These are phyloP conservation scores for Pseudogymnoascus sp. DNA, from an alignment of 2,329 filamentous ascomycete species.

Conservation along the genomic window DNA sequence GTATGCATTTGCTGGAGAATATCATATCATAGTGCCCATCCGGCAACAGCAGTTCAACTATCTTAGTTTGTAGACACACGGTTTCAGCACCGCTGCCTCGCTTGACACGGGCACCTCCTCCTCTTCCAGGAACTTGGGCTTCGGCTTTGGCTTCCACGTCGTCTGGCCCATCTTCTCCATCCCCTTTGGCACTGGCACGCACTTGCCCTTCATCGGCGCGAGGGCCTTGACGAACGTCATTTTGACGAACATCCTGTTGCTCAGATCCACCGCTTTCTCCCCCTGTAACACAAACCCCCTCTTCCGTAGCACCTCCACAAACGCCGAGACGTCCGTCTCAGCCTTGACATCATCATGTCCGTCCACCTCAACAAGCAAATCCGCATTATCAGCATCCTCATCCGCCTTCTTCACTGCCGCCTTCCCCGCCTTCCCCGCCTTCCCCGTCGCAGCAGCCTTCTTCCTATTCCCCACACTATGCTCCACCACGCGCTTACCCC, in stretches of 20 bases:
- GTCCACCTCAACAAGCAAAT: conserved; percentile 64
- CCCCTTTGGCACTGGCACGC: conserved; percentile 38
- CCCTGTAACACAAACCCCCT: conserved; percentile 79
- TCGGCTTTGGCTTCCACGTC: conserved; percentile 62
- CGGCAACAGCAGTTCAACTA: conserved; percentile 14
- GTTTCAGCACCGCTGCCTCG: conserved; percentile 68
- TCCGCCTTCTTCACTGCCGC: conserved; percentile 33
- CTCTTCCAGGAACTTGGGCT: conserved; percentile 66
- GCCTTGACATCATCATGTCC: conserved; percentile 54
- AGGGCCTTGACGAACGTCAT: conserved; percentile 91
- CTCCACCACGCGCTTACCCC: conserved; percentile 42
- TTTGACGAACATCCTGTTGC: conserved; percentile 97
- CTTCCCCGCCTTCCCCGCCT: conserved; percentile 34
- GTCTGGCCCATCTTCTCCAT: conserved; percentile 50
- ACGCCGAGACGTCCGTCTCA: conserved; percentile 80
- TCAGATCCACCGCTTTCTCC: conserved; percentile 64
- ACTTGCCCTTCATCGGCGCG: conserved; percentile 67
- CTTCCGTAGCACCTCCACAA: conserved; percentile 72
- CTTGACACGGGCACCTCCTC: conserved; percentile 55
- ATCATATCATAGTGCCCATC: conserved; percentile 1
- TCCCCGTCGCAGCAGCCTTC: conserved; percentile 31
- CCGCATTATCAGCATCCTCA: conserved; percentile 42
- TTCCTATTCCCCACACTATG: conserved; percentile 67
- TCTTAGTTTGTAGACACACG: conserved; percentile 90
- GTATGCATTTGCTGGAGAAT: conserved; percentile 4